phyloP scores from a whole-genome alignment of 768 basidiomycete genomes.

The Crucibulum laeve region DNA sequence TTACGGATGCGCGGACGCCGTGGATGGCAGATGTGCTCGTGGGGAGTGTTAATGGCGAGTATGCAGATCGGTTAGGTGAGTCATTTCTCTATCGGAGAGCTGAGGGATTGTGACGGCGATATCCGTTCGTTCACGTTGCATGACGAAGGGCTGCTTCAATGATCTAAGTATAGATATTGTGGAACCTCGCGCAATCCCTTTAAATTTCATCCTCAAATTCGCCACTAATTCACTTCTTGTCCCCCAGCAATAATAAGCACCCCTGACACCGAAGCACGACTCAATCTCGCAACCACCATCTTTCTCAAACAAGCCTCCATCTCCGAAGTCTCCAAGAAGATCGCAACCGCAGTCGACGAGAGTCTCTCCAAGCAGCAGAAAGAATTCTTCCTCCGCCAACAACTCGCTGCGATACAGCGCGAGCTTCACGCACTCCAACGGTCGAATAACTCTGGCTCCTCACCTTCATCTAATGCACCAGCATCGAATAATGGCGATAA shows the following conservation, averaged over 20 bases:
- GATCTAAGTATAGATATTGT: background rate
- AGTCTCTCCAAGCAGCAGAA: slow-evolving; percentile 86
- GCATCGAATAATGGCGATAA: slow-evolving; percentile 12
- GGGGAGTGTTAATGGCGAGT: slow-evolving; percentile 58
- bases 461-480: slow-evolving; percentile 11
- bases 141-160: background rate
- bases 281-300: slow-evolving; percentile 63
- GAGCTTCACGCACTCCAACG: slow-evolving; percentile 59
- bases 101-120: background rate
- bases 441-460: slow-evolving; percentile 11
- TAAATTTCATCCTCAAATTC: slow-evolving; percentile 4
- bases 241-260: slow-evolving; percentile 56
- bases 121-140: background rate
- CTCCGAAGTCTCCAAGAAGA: slow-evolving; percentile 77
- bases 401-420: slow-evolving; percentile 75
- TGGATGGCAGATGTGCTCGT: slow-evolving; percentile 81
- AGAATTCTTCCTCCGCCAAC: slow-evolving; percentile 81
- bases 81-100: slow-evolving; percentile 5
- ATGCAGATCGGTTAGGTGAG: slow-evolving; percentile 69
- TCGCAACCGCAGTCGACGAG: slow-evolving; percentile 76
- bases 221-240: slow-evolving; percentile 1
- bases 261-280: slow-evolving; percentile 54
- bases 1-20: slow-evolving; percentile 54
- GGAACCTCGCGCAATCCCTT: no score
- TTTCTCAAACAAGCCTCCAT: slow-evolving; percentile 76